Evolutionary conservation across 257 asterid genomes (phyloP), one percentile per base, ranked within the genome.

Genomic region (Solanum ossicruentum): DNA sequence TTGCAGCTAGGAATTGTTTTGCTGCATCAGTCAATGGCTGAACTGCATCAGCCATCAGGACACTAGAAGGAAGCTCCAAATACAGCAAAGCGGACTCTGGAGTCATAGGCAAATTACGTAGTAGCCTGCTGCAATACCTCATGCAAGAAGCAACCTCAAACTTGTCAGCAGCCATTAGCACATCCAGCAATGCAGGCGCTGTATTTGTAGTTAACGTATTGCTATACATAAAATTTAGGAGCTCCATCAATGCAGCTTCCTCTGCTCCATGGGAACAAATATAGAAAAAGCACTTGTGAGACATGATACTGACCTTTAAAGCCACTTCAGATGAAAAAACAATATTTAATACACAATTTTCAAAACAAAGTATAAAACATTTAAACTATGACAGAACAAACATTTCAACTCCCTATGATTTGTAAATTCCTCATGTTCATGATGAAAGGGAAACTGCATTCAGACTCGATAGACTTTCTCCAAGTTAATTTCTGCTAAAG

Each of bases 181-280:
- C 85, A 18, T 87, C 89, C 71, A 87, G 83, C 55, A 87, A 83
- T 10, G 83, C 85, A 58, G 85, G 88, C 1, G 81, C 84, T 47
- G 86, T 72, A 43, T 49, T 56, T 63, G 80, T 36, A 26, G 89
- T 66, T 41, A 86, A 58, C 23, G 83, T 84, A 87, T 84, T 87
- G 82, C 87, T 84, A 70, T 87, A 87, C 87, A 87, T 87, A 49
- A 87, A 87, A 80, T 84, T 87, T 47, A 87, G 80, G 66, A 84
- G 89, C 80, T 87, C 89, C 89, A 58, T 84, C 61, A 86, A 57
- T 6, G 87, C 86, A 84, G 85, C 82, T 86, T 86, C 89, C 83
- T 86, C 89, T 86, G 86, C 32, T 60, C 84, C 87, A 85, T 51
- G 54, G 18, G 66, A 58, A 82, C 52, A 72, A 72, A 41, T 70